phyloP scores from a whole-genome alignment of 2,329 filamentous ascomycete genomes.

The Clonostachys byssicola region DNA sequence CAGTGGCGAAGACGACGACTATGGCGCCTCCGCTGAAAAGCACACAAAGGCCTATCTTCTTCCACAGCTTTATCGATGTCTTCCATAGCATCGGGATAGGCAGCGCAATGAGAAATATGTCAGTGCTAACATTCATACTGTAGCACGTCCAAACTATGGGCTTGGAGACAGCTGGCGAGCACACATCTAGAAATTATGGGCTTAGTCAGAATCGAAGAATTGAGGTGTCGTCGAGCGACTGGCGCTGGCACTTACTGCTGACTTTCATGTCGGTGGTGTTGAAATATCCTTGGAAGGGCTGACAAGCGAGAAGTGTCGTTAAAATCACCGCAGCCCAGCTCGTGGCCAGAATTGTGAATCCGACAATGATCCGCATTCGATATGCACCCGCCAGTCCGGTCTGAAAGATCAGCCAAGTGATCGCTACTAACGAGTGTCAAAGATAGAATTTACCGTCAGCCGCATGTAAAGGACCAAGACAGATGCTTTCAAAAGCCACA shows the following conservation, averaged over 20 bases:
- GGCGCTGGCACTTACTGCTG: slow-evolving; percentile 33
- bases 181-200: slow-evolving; percentile 3
- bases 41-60: slow-evolving; percentile 5
- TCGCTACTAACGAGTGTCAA: too few species aligned
- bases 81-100: slow-evolving; percentile 10
- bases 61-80: slow-evolving; percentile 2
- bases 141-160: slow-evolving; percentile 9
- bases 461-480: slow-evolving; percentile 53
- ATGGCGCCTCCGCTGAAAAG: slow-evolving; percentile 6
- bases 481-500: slow-evolving; percentile 53
- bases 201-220: background rate
- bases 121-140: slow-evolving; percentile 9
- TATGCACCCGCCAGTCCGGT: slow-evolving; percentile 14
- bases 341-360: slow-evolving; percentile 39
- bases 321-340: slow-evolving; percentile 46
- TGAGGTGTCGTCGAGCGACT: background rate
- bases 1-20: slow-evolving; percentile 6
- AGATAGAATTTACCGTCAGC: slow-evolving; percentile 31
- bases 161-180: slow-evolving; percentile 8
- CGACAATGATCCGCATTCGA: slow-evolving; percentile 39
- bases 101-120: slow-evolving; percentile 10
- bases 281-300: slow-evolving; percentile 50
- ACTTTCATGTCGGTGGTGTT: slow-evolving; percentile 52
- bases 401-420: too few species aligned
- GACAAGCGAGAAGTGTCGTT: slow-evolving; percentile 46